Evolutionary conservation across 1,284 basidiomycete species (phyloP), one percentile per base, ranked within the genome.

Genomic region (Inonotus hispidus): DNA sequence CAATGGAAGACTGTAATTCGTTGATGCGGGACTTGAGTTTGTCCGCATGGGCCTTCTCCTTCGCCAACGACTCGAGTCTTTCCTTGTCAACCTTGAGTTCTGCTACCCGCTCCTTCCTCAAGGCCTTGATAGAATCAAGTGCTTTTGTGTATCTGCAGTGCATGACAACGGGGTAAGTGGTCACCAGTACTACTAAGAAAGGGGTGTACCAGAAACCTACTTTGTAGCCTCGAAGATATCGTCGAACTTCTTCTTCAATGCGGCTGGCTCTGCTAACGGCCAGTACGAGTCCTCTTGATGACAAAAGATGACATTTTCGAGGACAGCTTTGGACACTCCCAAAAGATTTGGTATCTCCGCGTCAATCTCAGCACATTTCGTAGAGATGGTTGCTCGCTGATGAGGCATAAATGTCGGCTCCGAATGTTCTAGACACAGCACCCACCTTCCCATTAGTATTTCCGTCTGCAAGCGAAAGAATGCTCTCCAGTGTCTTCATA

Each of bases 261-360:
- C 83, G 0, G 92, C 79, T 0, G 96, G 92, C 69, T 99, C 97
- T 0, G 95, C 83, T 13, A 99, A 80, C 0, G 97, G 97, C 97
- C 97, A 99, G 69, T 95, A 98, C 0, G 93, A 95, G 62, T 99
- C 97, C 70, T 99, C 97, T 75, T 99, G 97, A 73, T 99, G 97
- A 74, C 97, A 99, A 71, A 99, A 99, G 63, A 99, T 98, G 69
- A 99, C 96, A 71, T 98, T 98, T 70, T 99, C 96, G 21, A 99
- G 84, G 53, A 99, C 96, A 6, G 95, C 89, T 72, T 93, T 95
- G 11, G 94, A 97, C 2, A 99, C 96, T 47, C 97, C 97, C n/a
- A 99, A 83, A 11, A 92, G 77, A 62, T 88, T 82, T 4, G 95
- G 95, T 49, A 99, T 95, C 73, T 99, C 97, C 14, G 84, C 77